Evolutionary conservation across 1,284 basidiomycete genomes (phyloP).

Genomic region (Pyrrhoderma noxium): DNA sequence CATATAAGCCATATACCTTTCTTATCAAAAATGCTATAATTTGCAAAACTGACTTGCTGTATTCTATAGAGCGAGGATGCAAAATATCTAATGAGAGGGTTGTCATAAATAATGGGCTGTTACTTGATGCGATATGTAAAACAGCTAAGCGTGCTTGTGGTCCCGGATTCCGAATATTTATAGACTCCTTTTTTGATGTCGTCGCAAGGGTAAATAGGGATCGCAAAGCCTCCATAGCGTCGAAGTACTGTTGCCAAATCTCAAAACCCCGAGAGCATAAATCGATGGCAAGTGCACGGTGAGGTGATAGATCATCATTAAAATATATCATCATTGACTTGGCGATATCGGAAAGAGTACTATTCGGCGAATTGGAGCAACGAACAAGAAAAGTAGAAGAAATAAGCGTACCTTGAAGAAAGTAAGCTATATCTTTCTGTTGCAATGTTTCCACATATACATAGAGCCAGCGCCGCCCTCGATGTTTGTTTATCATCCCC

Average conservation of each 20-base stretch:
- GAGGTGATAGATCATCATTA: slow-evolving; percentile 57
- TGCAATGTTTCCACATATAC: slow-evolving; percentile 79
- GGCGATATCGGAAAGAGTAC: slow-evolving; percentile 76
- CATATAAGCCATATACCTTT: slow-evolving; percentile 45
- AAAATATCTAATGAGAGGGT: slow-evolving; percentile 89
- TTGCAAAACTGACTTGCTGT: slow-evolving; percentile 86
- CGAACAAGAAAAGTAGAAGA: neutral
- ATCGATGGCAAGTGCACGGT: slow-evolving; percentile 79
- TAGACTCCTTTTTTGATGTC: slow-evolving; percentile 57
- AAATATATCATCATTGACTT: slow-evolving; percentile 76
- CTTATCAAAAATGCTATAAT: slow-evolving; percentile 91
- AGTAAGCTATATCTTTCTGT: slow-evolving; percentile 75
- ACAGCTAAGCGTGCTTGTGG: slow-evolving; percentile 75
- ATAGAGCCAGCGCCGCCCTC: slow-evolving; percentile 60
- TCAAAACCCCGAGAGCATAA: slow-evolving; percentile 85
- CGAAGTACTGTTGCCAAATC: slow-evolving; percentile 92
- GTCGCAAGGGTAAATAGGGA: slow-evolving; percentile 81
- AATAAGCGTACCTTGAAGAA: slow-evolving; percentile 49
- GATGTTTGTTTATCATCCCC: slow-evolving; percentile 46
- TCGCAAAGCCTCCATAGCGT: slow-evolving; percentile 85
- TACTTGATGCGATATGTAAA: slow-evolving; percentile 75
- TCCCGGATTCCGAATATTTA: slow-evolving; percentile 53
- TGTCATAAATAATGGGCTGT: slow-evolving; percentile 92
- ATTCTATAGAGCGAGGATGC: slow-evolving; percentile 68
- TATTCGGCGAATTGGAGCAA: slow-evolving; percentile 27